phyloP scores from a whole-genome alignment of 129 eudicot genomes.

The Smallanthus sonchifolius region DNA sequence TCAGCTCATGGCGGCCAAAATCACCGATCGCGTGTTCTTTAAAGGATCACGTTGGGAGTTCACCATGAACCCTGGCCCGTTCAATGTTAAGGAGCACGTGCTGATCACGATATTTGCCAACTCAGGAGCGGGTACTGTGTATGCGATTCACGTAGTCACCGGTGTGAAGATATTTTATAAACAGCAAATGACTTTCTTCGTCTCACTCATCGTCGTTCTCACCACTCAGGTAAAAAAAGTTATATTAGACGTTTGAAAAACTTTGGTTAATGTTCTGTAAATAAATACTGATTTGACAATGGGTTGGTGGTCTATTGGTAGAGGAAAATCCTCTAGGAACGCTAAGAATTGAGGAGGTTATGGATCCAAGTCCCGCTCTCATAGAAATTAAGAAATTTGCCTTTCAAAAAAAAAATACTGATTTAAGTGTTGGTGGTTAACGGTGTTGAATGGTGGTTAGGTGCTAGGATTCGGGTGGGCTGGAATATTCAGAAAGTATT shows the following conservation, averaged over 20 bases:
- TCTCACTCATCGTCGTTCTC: constrained; percentile 67
- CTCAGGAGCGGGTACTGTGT: constrained; percentile 88
- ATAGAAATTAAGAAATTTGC: too few relatives aligned
- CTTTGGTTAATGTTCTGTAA: too few relatives aligned
- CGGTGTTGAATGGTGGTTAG: constrained; percentile 33
- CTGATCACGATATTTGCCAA: constrained; percentile 88
- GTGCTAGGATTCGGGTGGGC: constrained; percentile 99
- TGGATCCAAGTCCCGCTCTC: too few relatives aligned
- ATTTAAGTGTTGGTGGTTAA: neutral
- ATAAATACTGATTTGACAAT: too few relatives aligned
- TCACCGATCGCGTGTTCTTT: constrained; percentile 60
- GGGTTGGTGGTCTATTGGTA: too few relatives aligned
- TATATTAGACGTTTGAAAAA: too few relatives aligned
- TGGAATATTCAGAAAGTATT: constrained; percentile 74
- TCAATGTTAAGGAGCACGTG: constrained; percentile 92
- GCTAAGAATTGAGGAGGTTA: too few relatives aligned
- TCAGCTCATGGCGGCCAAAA: constrained; percentile 83
- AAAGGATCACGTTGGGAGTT: constrained; percentile 66
- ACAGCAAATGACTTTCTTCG: constrained; percentile 71
- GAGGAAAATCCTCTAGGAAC: too few relatives aligned
- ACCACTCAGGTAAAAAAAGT: constrained; percentile 99
- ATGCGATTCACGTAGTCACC: constrained; percentile 87
- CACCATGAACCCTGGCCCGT: constrained; percentile 89
- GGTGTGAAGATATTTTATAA: constrained; percentile 77
- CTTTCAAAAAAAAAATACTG: too few relatives aligned